Base-by-base conservation (phyloP, 1,284 basidiomycete species). In the Inonotus obliquus region DNA sequence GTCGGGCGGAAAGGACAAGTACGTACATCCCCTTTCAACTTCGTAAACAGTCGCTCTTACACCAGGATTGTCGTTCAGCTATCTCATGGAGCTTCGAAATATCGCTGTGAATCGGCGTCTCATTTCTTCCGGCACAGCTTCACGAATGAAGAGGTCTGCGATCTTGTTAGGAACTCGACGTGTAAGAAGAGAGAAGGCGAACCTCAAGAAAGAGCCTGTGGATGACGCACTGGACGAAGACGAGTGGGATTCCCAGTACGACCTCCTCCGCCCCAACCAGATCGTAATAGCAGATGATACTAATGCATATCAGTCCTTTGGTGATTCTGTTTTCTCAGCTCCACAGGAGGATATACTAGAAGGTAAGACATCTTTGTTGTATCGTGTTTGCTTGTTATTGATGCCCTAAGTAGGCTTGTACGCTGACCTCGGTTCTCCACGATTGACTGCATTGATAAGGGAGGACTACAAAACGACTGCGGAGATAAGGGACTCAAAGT, bases 341-440 rank as follows among this genome's bases (percentile, higher is more conserved):
- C 96, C 94, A 0, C 95, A 96, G 69, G 96, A 98, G 71, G 94
- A 96, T 67, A 77, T 91, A 25, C 75, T 94, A 4, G 89, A 94
- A 81, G 79, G 84, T 88, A 69, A 60, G 74, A 59, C 13, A n/a
- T 17, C 14, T 39, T 13, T 59, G 14, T 32, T 41, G 32, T 25
- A 38, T 9, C 45, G 41, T 13, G 23, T 38, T 11, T 27, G 19
- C n/a, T 52, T 37, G 49, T 48, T 17, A 45, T 58, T 59, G 51
- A 57, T 37, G 13, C 41, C 52, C 19, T 49, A 47, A 17, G 23
- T 64, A 91, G 89, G 73, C 9, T 89, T 92, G 68, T 92, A 92
- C 67, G 65, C 74, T 0, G 74, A 74, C 21, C 76, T 92, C 13
- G 90, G 90, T 14, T 91, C 91, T 4, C 83, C 80, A 32, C 79